Base-by-base conservation (phyloP, 139 green algal species). In the Pleodorina starrii region DNA sequence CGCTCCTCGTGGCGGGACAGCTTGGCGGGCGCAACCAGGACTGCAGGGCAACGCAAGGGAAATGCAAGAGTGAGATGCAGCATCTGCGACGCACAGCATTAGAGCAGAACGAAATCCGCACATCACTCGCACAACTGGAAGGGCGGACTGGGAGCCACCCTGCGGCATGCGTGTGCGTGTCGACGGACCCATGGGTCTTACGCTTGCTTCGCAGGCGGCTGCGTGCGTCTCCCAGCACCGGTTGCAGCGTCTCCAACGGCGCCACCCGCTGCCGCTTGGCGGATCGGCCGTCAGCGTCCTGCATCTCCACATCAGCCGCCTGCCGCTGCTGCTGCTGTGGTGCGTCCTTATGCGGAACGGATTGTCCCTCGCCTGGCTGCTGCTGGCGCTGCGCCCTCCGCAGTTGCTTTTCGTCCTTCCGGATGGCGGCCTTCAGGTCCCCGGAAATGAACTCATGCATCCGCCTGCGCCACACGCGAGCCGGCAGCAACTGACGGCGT, bases 121-220 rank as follows among this genome's bases (percentile, higher is more conserved):
- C n/a, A n/a, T n/a, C n/a, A n/a, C n/a, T n/a, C n/a, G n/a, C n/a
- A n/a, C n/a, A n/a, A n/a, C n/a, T n/a, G n/a, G n/a, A n/a, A n/a
- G n/a, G n/a, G n/a, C n/a, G n/a, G n/a, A n/a, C n/a, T n/a, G n/a
- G n/a, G n/a, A n/a, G n/a, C n/a, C n/a, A n/a, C n/a, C n/a, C n/a
- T n/a, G n/a, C n/a, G n/a, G n/a, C n/a, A n/a, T n/a, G n/a, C n/a
- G n/a, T n/a, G n/a, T n/a, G n/a, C n/a, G n/a, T n/a, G n/a, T n/a
- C n/a, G n/a, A n/a, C n/a, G n/a, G n/a, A n/a, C n/a, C n/a, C n/a
- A n/a, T n/a, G n/a, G n/a, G n/a, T 48, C 80, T 76, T 12, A 86
- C 80, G 35, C 38, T 86, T 86, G 59, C 80, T 60, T 23, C 40
- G 59, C 4, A 86, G 6, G 57, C 80, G 80, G 80, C 59, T 86